Base-by-base conservation (phyloP, 176 grass and related monocot species). In the Miscanthus lutarioriparius region DNA sequence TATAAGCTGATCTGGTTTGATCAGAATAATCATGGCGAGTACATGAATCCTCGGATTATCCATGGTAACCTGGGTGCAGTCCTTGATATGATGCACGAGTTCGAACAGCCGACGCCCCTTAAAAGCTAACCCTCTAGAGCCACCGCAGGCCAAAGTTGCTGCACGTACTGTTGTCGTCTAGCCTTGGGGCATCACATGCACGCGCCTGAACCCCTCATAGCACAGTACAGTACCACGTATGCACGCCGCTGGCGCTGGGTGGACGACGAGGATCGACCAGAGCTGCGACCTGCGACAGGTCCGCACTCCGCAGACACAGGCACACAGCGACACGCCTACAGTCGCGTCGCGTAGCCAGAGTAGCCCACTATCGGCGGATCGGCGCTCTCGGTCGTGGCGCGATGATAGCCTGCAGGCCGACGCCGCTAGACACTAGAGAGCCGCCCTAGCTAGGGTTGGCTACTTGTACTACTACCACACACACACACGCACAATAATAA, bases 351-450 rank as follows among this genome's bases (percentile, higher is more conserved):
- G 30, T 39, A 59, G 15, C 25, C 9, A 9, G 4, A 40, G 43
- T 35, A 56, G 87, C 47, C 70, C 82, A 85, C 76, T 80, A 41
- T 9, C 64, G 28, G 1, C 23, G 11, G 17, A n/a, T 19, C 54
- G 28, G 5, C 22, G 22, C 22, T 48, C 44, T 49, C n/a, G 65
- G 78, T 86, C 64, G 65, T 53, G 83, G 43, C 23, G 65, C 53
- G 43, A 90, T 86, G 83, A 82, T 89, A 72, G 58, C 70, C 41
- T n/a, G 43, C 66, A 20, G 1, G 49, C 71, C 51, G 62, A 22
- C 66, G 77, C 62, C 41, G 41, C 43, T 70, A 63, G 49, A 48
- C 3, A 15, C 45, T 16, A 16, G 13, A 72, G 70, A 72, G 78
- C 83, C 78, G 88, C 45, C 87, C 75, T 84, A 32, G n/a, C n/a